Base-by-base conservation (phyloP, 208 protist species). In the Trypanosoma theileri region DNA sequence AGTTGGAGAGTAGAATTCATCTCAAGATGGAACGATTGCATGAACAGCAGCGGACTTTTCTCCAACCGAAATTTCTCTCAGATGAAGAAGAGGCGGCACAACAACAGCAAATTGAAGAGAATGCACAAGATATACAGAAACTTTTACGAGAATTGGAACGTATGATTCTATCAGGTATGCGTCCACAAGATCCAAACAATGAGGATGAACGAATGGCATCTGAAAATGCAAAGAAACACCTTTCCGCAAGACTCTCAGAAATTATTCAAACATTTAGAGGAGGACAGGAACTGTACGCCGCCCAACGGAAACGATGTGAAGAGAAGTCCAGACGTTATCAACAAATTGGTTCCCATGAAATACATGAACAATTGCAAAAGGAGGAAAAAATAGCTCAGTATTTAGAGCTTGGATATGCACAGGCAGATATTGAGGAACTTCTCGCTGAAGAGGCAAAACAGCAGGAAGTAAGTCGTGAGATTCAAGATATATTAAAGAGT, bases 351-450 rank as follows among this genome's bases (percentile, higher is more conserved):
- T 76, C 69, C 17, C 74, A 82, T 7, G 80, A 86, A 26, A 59
- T 59, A 46, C 65, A 87, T n/a, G 70, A 86, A 19, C 60, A 84
- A 21, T 65, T 84, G 0, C 75, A 89, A 51, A 60, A 81, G 66
- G 89, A 92, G 51, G 82, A 89, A 44, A 80, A 73, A 59, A 75
- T 80, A 13, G 77, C 85, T 6, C 79, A 85, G 19, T 88, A 92
- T 70, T 66, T 95, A 44, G 73, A 84, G 52, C 82, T 93, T 55
- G 92, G 92, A 17, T 96, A 91, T 73, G 88, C 79, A 3, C 77
- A 92, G 42, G 67, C 59, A n/a, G 84, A 97, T 63, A 84, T 96
- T 31, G 71, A 88, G 48, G 80, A 75, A 14, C 69, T 98, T 21
- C 78, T 94, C 1, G 24, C 85, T 0, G 85, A 94, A 58, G 84